Conservation (phyloP, 257 asterid species). For the Nemophila menziesii region DNA sequence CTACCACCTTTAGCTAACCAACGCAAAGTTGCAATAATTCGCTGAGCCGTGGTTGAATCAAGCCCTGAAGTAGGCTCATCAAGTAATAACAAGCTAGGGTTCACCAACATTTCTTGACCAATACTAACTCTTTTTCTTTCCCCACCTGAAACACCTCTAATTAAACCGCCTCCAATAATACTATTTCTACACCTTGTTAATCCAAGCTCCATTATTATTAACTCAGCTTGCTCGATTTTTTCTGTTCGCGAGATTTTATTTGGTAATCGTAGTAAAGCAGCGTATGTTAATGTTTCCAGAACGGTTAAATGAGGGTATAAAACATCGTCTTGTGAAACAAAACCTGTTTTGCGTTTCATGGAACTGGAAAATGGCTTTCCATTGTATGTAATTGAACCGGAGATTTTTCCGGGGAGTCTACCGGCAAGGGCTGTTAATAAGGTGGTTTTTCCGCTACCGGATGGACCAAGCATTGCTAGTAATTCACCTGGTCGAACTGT, state of each 20-base stretch:
- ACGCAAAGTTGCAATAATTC: conserved; percentile 43
- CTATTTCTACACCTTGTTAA: conserved; percentile 48
- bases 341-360: conserved; percentile 45
- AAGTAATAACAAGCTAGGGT: conserved; percentile 60
- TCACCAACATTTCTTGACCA: conserved; percentile 79
- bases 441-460: conserved; percentile 90
- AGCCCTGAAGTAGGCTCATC: conserved; percentile 94
- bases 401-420: conserved; percentile 43
- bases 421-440: conserved; percentile 72
- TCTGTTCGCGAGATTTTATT: conserved; percentile 27
- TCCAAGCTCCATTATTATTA: conserved; percentile 47
- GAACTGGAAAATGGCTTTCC: conserved; percentile 37
- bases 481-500: conserved; percentile 65
- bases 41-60: conserved; percentile 74
- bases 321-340: conserved; percentile 77
- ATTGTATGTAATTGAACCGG: conserved; percentile 60
- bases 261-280: conserved; percentile 61
- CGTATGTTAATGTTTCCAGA: conserved; percentile 54
- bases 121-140: conserved; percentile 75
- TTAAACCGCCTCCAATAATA: conserved; percentile 49
- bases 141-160: conserved; percentile 79
- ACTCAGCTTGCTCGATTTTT: conserved; percentile 54
- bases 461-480: conserved; percentile 81
- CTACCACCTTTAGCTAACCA: conserved; percentile 61
- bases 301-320: conserved; percentile 75